Evolutionary conservation across 2,329 filamentous ascomycete genomes (phyloP), one percentile per base, ranked within the genome.

Genomic region (Tolypocladium ovalisporum): DNA sequence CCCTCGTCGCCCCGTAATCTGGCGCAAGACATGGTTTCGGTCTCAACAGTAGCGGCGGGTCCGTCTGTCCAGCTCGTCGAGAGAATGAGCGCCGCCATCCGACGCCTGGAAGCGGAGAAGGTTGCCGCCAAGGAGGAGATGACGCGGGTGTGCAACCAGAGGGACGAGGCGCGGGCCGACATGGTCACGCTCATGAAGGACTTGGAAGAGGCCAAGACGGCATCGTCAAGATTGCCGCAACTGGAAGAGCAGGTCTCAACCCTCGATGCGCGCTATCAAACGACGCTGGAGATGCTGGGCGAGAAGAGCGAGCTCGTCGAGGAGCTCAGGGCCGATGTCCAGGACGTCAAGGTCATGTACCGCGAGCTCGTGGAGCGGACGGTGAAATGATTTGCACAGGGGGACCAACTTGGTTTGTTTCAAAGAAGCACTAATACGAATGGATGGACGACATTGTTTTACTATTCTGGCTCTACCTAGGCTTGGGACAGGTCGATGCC

Each of bases 251-350:
- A 90, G 63, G 76, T 96, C 54, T 75, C 74, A 34, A 82, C 83
- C 47, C 76, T 97, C 62, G 86, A 89, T 66, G 77, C 83, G 61
- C 80, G 93, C 65, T 96, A 97, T 69, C 86, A 96, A 69, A 94
- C 91, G 17, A 95, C 90, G 59, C 77, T 99, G 56, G 92, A 97
- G 75, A 87, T 97, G 84, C 75, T 99, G 57, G 94, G 94, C 1
- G 94, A 99, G 81, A 96, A 96, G 82, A 96, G 90, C 71, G 94
- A 99, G 77, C 77, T 88, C 67, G 92, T 96, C 2, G 91, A 96
- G 68, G 94, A 99, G 77, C 76, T 99, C 63, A 85, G 81, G 71
- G 87, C 88, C 15, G 94, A 97, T 77, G 88, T 99, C 56, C 79
- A 85, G 62, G 94, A 99, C 76, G 80, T 99, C 70, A 99, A 99